Conservation (phyloP, 371 early-diverging fungal genomes). For the Catenaria anguillulae region DNA sequence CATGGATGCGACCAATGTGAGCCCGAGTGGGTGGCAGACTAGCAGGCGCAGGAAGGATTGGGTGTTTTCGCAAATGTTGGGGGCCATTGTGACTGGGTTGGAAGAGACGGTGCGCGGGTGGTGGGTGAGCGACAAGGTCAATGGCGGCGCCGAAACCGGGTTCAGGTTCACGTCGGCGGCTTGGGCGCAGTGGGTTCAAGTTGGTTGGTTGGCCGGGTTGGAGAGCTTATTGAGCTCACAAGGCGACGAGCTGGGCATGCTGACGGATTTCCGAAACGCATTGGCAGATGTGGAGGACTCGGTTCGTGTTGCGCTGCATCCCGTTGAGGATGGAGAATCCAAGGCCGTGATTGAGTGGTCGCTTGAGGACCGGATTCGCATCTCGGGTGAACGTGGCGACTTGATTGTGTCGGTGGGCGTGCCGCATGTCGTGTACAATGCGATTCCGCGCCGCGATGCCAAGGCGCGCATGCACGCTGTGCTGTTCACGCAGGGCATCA, state of each 20-base stretch:
- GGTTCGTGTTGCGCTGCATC: not conserved
- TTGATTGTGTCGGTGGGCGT: not conserved
- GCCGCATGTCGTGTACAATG: no score
- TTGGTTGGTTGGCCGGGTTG: slow-evolving; percentile 1
- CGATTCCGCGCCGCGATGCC: not conserved
- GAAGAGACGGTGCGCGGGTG: slow-evolving; percentile 4
- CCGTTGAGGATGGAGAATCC: not conserved
- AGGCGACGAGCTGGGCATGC: slow-evolving; percentile 5
- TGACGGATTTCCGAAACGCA: not conserved
- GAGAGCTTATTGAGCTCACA: not conserved
- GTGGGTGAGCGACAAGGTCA: not conserved
- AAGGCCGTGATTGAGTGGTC: not conserved
- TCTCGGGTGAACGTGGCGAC: not conserved
- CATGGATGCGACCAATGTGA: not conserved
- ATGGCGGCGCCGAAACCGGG: not conserved
- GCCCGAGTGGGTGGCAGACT: not conserved
- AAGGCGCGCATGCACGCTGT: not conserved
- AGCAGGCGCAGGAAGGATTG: not conserved
- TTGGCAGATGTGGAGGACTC: not conserved
- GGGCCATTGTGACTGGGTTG: slow-evolving; percentile 3
- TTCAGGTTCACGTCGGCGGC: not conserved
- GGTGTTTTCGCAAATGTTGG: not conserved
- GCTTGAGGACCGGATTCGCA: not conserved
- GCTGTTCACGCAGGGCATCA: slow-evolving; percentile 8
- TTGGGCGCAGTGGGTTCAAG: not conserved